Percentiles rank a stretch among this genome's conserved stretches.
Conservation (phyloP, 768 basidiomycete genomes). For the Russula sp. region DNA sequence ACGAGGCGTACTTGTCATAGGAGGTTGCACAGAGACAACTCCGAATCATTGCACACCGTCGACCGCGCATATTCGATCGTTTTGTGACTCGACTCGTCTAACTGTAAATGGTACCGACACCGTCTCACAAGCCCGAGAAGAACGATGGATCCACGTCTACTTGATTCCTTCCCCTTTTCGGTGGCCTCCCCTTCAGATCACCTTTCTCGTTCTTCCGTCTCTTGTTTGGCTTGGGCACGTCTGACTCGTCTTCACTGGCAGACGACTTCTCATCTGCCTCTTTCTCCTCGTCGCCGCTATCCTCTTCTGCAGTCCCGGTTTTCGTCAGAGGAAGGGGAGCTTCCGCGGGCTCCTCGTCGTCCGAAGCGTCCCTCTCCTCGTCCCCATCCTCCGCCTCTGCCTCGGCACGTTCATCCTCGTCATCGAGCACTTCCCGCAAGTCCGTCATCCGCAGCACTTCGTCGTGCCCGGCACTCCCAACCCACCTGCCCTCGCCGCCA, state of each 20-base stretch:
- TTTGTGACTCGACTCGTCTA: not conserved
- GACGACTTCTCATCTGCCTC: constrained; percentile 21
- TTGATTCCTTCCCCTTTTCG: constrained; percentile 56
- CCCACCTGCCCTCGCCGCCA: constrained; percentile 63
- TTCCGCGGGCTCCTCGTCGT: constrained; percentile 26
- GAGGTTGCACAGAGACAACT: not conserved
- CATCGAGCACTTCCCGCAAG: constrained; percentile 67
- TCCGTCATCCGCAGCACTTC: constrained; percentile 82
- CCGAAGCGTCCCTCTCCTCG: constrained; percentile 24
- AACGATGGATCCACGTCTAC: constrained; percentile 55
- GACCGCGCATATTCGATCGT: not conserved
- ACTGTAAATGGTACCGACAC: not conserved
- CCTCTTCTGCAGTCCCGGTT: constrained; percentile 23
- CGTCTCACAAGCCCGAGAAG: constrained; percentile 53
- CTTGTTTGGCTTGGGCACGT: constrained; percentile 37
- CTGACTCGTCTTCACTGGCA: constrained; percentile 26
- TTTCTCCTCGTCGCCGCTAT: constrained; percentile 9
- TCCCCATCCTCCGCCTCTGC: constrained; percentile 25
- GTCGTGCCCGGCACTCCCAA: constrained; percentile 92
- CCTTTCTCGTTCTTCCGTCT: constrained; percentile 54
- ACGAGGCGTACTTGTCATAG: too few species aligned
- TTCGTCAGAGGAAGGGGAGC: not conserved
- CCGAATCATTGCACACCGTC: not conserved
- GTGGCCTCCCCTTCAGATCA: constrained; percentile 38
- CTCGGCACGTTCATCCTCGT: constrained; percentile 38